These are phyloP conservation scores for Aspergillus carlsbadensis DNA, from an alignment of 495 filamentous ascomycete species.

Conservation along the genomic window DNA sequence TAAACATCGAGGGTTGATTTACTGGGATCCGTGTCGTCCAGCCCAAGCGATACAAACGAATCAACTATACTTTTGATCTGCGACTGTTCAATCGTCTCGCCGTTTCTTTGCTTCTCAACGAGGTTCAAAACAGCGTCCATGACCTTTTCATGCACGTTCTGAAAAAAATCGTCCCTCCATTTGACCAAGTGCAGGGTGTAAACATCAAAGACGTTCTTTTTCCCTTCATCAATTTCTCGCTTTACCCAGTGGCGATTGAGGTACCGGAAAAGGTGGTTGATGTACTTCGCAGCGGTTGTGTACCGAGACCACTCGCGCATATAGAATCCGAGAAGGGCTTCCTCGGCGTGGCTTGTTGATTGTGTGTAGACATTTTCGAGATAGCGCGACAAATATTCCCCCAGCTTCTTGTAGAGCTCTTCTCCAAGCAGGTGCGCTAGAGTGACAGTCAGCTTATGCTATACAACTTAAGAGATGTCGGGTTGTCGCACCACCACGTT, in stretches of 20 bases:
- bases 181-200: slow-evolving; percentile 95
- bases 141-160: slow-evolving; percentile 76
- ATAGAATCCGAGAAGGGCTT: slow-evolving; percentile 91
- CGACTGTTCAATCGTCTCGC: slow-evolving; percentile 94
- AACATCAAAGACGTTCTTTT: slow-evolving; percentile 97
- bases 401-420: slow-evolving; percentile 90
- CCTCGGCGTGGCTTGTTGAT: slow-evolving; percentile 77
- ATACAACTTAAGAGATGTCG: neutral
- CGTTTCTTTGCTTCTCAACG: slow-evolving; percentile 96
- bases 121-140: slow-evolving; percentile 94
- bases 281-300: slow-evolving; percentile 91
- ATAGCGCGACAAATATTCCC: slow-evolving; percentile 76
- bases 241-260: slow-evolving; percentile 99
- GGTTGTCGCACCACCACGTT: slow-evolving; percentile 69
- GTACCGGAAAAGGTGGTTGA: slow-evolving; percentile 95
- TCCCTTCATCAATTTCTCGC: slow-evolving; percentile 97
- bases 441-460: slow-evolving; percentile 17
- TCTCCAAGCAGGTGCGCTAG: slow-evolving; percentile 91
- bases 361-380: slow-evolving; percentile 62
- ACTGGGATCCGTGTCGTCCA: slow-evolving; percentile 89
- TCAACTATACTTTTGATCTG: slow-evolving; percentile 98
- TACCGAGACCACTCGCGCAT: slow-evolving; percentile 96
- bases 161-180: slow-evolving; percentile 91
- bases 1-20: slow-evolving; percentile 97
- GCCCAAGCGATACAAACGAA: slow-evolving; percentile 90